Conservation (phyloP, 352 stramenopile species). For the Phytophthora podocarpi region DNA sequence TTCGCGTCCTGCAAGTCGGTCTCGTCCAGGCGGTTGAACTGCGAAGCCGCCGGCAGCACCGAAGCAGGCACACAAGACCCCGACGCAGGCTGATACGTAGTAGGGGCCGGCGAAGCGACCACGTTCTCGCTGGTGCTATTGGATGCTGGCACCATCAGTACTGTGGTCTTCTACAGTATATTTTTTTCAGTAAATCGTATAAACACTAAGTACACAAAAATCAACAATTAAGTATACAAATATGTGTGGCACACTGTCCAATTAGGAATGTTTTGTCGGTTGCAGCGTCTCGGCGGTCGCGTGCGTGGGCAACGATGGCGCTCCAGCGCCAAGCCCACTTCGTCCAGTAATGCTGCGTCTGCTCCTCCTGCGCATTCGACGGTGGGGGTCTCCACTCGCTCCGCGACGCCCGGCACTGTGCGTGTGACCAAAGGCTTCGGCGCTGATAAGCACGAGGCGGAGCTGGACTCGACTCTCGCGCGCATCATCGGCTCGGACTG, state of each 20-base stretch:
- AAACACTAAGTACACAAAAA: too few species aligned
- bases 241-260: too few species aligned
- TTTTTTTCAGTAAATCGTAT: too few species aligned
- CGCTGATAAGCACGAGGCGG: constrained; percentile 42
- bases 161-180: too few species aligned
- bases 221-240: too few species aligned
- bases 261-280: constrained; percentile 19
- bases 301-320: constrained; percentile 27
- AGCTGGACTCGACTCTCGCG: constrained; percentile 63
- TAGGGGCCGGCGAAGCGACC: too few species aligned
- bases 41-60: constrained; percentile 19
- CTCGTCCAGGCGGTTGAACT: constrained; percentile 70
- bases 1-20: constrained; percentile 56
- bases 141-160: too few species aligned
- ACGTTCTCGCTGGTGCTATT: too few species aligned
- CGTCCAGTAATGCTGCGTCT: neutral
- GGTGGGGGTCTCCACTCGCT: constrained; percentile 7
- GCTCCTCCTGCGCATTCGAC: neutral
- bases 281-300: constrained; percentile 11
- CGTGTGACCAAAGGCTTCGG: constrained; percentile 44
- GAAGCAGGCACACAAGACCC: constrained; percentile 14
- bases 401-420: constrained; percentile 36
- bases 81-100: neutral
- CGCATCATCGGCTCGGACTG: constrained; percentile 80
- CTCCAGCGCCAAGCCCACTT: constrained; percentile 22